Base-by-base conservation (phyloP, 1,284 basidiomycete species). In the Cutaneotrichosporon dermatis region DNA sequence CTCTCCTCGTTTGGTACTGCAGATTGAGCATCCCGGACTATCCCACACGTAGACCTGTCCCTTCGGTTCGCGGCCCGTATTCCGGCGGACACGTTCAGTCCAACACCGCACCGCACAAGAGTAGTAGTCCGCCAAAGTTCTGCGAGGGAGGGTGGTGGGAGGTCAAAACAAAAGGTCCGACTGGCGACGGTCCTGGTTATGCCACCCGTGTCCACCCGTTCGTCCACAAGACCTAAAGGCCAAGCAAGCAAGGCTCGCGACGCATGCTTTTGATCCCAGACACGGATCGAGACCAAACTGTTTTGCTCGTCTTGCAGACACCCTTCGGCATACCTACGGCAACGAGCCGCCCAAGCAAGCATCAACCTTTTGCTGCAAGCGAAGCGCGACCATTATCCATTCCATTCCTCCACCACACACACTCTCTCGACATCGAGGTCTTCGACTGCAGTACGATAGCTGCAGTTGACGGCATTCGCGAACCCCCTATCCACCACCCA, bases 91-190 rank as follows among this genome's bases (percentile, higher is more conserved):
- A 25, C 4, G 16, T 9, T 7, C 10, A 8, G 12, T 25, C 46
- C 46, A 36, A 36, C 33, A n/a, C 35, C 44, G 12, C 8, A 8
- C 15, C 43, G 43, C 43, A 10, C 44, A 33, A 25, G 16, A 25
- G 25, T 25, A 25, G 25, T 25, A 25, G 25, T 25, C 25, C 25
- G 25, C 25, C 25, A 25, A 25, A 25, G 25, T 25, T 25, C 25
- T 25, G 25, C 25, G 25, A 25, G 25, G 25, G 25, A 25, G 25
- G 25, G 25, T 25, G 25, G 25, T 25, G 25, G 34, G 33, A 13
- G 34, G 34, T 33, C 46, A 49, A 48, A 49, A 49, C 46, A 49
- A 49, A 49, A 49, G 46, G 46, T 33, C 39, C 34, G 46, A 33
- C 46, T 25, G 46, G 46, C 34, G 34, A 36, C 46, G 34, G 46